These are phyloP conservation scores for Moniliella sp. DNA, from an alignment of 1,284 basidiomycete species.

Conservation along the genomic window DNA sequence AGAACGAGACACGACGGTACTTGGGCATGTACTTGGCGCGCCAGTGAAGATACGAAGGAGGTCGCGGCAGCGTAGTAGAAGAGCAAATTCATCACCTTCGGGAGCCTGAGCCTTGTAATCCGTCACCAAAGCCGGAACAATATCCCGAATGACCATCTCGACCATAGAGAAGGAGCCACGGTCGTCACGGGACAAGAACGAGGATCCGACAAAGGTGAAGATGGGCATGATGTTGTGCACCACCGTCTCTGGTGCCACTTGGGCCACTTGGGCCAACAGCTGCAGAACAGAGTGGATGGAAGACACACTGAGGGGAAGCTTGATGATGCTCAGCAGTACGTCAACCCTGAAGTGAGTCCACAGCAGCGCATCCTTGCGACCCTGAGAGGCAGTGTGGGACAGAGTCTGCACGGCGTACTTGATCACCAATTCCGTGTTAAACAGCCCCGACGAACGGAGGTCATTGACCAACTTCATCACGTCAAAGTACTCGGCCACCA, in stretches of 20 bases:
- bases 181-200: conserved; percentile 86
- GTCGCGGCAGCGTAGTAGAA: conserved; percentile 34
- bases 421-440: conserved; percentile 63
- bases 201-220: conserved; percentile 95
- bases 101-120: conserved; percentile 42
- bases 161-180: conserved; percentile 82
- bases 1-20: conserved; percentile 71
- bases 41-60: conserved; percentile 72
- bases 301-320: conserved; percentile 59
- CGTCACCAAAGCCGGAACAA: conserved; percentile 73
- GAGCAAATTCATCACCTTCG: conserved; percentile 5
- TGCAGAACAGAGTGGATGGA: conserved; percentile 79
- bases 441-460: conserved; percentile 37
- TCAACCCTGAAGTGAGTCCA: conserved; percentile 17
- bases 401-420: conserved; percentile 48
- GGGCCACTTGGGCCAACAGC: conserved; percentile 64
- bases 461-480: conserved; percentile 50
- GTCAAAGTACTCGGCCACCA: conserved; percentile 54
- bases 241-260: conserved; percentile 67
- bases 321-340: conserved; percentile 24
- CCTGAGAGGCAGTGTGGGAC: background rate
- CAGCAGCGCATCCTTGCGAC: conserved; percentile 6
- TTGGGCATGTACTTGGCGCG: conserved; percentile 66
- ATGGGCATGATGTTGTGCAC: conserved; percentile 92
- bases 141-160: conserved; percentile 77